Conservation (phyloP, 371 early-diverging fungal species). For the Mycotypha africana region DNA sequence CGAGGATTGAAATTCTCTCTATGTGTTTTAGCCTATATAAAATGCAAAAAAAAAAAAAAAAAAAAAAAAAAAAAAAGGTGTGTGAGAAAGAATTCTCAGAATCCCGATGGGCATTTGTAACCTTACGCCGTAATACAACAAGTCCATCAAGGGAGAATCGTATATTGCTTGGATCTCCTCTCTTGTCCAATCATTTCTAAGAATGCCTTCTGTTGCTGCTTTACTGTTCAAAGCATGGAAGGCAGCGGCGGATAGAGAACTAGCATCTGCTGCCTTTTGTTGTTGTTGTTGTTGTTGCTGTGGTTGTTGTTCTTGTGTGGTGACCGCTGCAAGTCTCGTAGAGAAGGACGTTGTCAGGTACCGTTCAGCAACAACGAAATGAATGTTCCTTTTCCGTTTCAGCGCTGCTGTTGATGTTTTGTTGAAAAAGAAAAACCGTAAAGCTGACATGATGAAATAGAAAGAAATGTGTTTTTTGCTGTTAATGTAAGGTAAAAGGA, state of each 20-base stretch:
- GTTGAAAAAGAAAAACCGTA: slow-evolving; percentile 25
- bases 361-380: too few species aligned
- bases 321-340: slow-evolving; percentile 50
- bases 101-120: neutral
- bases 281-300: too few species aligned
- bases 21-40: slow-evolving; percentile 67
- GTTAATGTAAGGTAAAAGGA: neutral
- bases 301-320: too few species aligned
- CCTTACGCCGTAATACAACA: slow-evolving; percentile 73
- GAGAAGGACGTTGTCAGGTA: slow-evolving; percentile 46
- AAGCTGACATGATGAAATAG: slow-evolving; percentile 30
- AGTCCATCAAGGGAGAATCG: slow-evolving; percentile 78
- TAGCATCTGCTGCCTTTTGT: slow-evolving; percentile 20
- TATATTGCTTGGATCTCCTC: slow-evolving; percentile 75
- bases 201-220: slow-evolving; percentile 38
- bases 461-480: slow-evolving; percentile 2
- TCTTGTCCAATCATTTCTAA: slow-evolving; percentile 72
- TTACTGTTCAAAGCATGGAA: slow-evolving; percentile 37
- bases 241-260: slow-evolving; percentile 55
- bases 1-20: slow-evolving; percentile 67
- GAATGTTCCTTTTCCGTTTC: too few species aligned
- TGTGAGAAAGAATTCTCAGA: too few species aligned
- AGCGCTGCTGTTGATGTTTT: slow-evolving; percentile 25
- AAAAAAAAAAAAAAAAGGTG: too few species aligned
- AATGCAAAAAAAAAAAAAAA: neutral